A percentile compares a stretch with the other conserved stretches of the same genome.
These are phyloP conservation scores for Tephrocybe sp. DNA, from an alignment of 768 basidiomycete genomes.

Conservation along the genomic window DNA sequence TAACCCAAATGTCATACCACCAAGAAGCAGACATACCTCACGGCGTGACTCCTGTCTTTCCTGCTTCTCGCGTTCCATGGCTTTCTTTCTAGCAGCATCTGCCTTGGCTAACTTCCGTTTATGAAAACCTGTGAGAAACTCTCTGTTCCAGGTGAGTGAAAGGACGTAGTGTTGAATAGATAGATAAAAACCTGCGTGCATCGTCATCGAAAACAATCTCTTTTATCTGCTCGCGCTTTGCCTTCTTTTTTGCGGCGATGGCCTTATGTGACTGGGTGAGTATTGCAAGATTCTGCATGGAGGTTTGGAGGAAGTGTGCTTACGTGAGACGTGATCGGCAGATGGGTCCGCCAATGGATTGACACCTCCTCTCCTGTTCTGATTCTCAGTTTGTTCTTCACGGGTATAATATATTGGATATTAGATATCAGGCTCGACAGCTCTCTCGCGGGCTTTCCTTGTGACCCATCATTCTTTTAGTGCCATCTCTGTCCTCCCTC, in stretches of 20 bases:
- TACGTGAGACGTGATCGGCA: conserved; percentile 18
- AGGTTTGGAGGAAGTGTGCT: conserved; percentile 3
- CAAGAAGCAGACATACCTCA: conserved; percentile 53
- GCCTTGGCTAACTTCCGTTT: conserved; percentile 87
- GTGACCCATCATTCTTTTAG: conserved; percentile 7
- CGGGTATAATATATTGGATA: conserved; percentile 13
- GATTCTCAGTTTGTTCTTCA: conserved; percentile 3
- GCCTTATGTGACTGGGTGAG: conserved; percentile 67
- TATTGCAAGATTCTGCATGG: conserved; percentile 38
- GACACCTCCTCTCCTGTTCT: background rate
- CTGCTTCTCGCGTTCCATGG: conserved; percentile 74
- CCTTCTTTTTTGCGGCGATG: conserved; percentile 66
- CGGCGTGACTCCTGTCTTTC: conserved; percentile 72
- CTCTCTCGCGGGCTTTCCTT: conserved; percentile 4
- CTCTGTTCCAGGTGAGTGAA: conserved; percentile 44
- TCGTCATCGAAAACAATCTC: conserved; percentile 87
- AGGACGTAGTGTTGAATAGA: conserved; percentile 2
- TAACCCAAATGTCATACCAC: conserved; percentile 13
- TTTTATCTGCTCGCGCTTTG: conserved; percentile 67
- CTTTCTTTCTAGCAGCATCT: conserved; percentile 73
- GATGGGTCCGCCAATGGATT: conserved; percentile 2
- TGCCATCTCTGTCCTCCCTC: background rate
- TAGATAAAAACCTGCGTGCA: conserved; percentile 60
- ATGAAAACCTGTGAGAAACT: conserved; percentile 91
- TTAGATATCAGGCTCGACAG: conserved; percentile 13